A percentile compares a stretch with the other conserved stretches of the same genome.
These are phyloP conservation scores for Hypocreales sp. DNA, from an alignment of 2,329 filamentous ascomycete species.

Conservation along the genomic window DNA sequence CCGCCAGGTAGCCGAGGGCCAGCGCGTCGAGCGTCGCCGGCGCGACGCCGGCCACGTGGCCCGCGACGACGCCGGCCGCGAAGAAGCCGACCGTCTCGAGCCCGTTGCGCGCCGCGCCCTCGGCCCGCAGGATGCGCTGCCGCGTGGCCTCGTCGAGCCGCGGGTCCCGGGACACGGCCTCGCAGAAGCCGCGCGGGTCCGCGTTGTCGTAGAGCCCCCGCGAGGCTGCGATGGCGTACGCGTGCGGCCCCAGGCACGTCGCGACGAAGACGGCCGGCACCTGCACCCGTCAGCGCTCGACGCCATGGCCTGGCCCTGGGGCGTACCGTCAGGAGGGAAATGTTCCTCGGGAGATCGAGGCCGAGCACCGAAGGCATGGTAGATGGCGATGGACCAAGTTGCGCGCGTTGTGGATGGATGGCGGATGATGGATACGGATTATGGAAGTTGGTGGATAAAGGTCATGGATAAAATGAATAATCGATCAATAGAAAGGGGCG, in stretches of 20 bases:
- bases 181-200: constrained; percentile 20
- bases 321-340: constrained; percentile 12
- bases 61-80: constrained; percentile 26
- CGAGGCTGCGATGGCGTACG: constrained; percentile 14
- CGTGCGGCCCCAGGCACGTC: constrained; percentile 18
- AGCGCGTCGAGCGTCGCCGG: constrained; percentile 22
- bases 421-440: background rate
- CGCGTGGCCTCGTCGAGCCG: constrained; percentile 25
- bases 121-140: constrained; percentile 35
- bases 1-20: constrained; percentile 21
- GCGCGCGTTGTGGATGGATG: too few relatives aligned
- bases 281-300: constrained; percentile 11
- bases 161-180: constrained; percentile 15
- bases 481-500: too few relatives aligned
- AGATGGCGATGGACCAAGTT: constrained; percentile 1
- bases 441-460: too few relatives aligned
- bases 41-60: constrained; percentile 25
- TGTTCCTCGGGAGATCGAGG: constrained; percentile 19
- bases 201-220: constrained; percentile 20
- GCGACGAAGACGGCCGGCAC: constrained; percentile 22
- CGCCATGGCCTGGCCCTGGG: too few relatives aligned
- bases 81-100: constrained; percentile 28
- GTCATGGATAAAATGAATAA: too few relatives aligned
- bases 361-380: constrained; percentile 16
- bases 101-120: constrained; percentile 30